phyloP scores from a whole-genome alignment of 306 rosid species.

The Gastrolobium bilobum region DNA sequence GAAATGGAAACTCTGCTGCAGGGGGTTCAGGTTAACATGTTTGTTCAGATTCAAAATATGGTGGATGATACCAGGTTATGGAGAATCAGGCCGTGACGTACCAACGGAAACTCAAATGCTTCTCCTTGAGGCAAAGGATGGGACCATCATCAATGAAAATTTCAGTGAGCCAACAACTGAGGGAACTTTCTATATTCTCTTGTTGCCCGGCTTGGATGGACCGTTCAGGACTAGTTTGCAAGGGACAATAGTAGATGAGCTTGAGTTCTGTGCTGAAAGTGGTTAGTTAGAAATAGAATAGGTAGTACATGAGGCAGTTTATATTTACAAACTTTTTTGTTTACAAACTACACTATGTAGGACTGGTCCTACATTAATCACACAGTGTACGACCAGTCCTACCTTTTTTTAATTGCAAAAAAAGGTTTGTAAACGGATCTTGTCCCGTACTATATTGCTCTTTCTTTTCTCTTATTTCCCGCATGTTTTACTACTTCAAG shows the following conservation, averaged over 20 bases:
- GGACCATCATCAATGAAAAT: neutral
- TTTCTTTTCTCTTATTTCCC: neutral
- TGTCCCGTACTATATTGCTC: too few species aligned
- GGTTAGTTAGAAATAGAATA: conserved; percentile 46
- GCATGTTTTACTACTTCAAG: neutral
- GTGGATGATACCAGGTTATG: conserved; percentile 38
- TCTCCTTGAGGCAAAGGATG: conserved; percentile 13
- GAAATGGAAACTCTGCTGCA: neutral
- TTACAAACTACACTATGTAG: too few species aligned
- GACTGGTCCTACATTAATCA: too few species aligned
- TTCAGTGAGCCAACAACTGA: neutral
- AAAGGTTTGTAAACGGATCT: too few species aligned
- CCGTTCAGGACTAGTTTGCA: conserved; percentile 18
- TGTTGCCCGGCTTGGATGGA: conserved; percentile 23
- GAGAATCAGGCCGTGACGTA: conserved; percentile 32
- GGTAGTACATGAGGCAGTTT: too few species aligned
- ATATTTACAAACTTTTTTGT: too few species aligned
- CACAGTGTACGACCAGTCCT: too few species aligned
- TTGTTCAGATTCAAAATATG: conserved; percentile 31
- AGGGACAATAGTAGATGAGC: conserved; percentile 54
- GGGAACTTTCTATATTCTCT: conserved; percentile 3
- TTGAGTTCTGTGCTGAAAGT: conserved; percentile 67
- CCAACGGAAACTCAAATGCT: conserved; percentile 35
- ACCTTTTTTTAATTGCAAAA: too few species aligned
- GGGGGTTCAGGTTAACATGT: conserved; percentile 33